Evolutionary conservation across 306 rosid species (phyloP), one percentile per base, ranked within the genome.

Genomic region (Canavalia gladiata): DNA sequence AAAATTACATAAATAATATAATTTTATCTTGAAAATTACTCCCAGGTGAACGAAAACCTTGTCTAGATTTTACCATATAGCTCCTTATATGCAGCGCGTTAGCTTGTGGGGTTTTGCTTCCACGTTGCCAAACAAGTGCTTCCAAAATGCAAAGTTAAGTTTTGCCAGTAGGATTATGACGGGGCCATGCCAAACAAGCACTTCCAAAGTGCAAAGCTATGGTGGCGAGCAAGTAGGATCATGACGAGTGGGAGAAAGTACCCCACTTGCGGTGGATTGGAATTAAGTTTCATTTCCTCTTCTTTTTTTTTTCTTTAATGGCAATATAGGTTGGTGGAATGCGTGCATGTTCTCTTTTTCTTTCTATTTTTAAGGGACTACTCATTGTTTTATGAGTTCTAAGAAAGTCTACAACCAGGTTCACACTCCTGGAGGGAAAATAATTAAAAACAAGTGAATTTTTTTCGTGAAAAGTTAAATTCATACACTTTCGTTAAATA

Each of bases 71-170:
- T 71, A 18, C 68, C 42, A 33, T 18, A 59, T 63, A 65, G 88
- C 43, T 11, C 76, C 60, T 69, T 68, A 79, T 79, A 67, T 73
- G 88, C 75, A 49, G 57, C 25, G 71, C 87, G 75, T 79, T 82
- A 35, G 46, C 37, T 11, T 50, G 86, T 83, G 66, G 77, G 78
- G 68, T 29, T 72, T 7, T 73, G 81, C 55, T 83, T 57, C 83
- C 43, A 65, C 37, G 81, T 73, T 50, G 85, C 72, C 62, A 79
- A 74, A 74, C 63, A 59, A 68, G 29, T 50, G 5, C 49, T 59
- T 37, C 47, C 64, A 74, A 79, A 31, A 11, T 52, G 55, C 18
- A 34, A 31, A 62, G 56, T 59, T 13, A 11, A 33, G 69, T 68
- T 41, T 45, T 67, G 70, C 70, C 35, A 37, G 70, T 7, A 64